Percentiles rank a stretch among this genome's conserved stretches.
Evolutionary conservation across 2,329 filamentous ascomycete genomes (phyloP).

Genomic region (Aspergillus carbonarius): DNA sequence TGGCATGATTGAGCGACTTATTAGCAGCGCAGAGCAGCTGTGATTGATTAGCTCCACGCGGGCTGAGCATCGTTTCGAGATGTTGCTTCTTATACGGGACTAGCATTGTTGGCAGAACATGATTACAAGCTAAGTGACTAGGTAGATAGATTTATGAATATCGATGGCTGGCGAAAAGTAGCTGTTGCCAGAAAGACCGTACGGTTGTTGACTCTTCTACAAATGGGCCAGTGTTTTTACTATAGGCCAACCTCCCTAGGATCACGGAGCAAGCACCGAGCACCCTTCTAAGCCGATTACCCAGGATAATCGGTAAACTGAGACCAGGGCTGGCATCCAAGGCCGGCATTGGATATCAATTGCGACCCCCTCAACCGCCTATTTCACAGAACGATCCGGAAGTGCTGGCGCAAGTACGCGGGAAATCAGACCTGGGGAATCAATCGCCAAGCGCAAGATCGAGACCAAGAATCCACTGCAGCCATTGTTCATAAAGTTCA

Average conservation of each 20-base stretch:
- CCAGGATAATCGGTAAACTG: neutral
- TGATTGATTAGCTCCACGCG: neutral
- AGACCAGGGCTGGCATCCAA: neutral
- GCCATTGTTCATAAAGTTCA: neutral
- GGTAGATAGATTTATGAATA: neutral
- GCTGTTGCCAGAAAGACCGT: neutral
- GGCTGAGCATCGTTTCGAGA: neutral
- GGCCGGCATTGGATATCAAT: neutral
- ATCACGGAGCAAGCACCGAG: neutral
- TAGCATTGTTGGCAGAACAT: neutral
- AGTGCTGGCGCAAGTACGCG: neutral
- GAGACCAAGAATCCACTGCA: neutral
- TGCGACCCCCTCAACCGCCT: neutral
- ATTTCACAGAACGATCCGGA: neutral
- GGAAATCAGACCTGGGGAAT: neutral
- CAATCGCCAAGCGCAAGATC: neutral
- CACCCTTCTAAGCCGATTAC: neutral
- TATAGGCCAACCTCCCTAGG: neutral
- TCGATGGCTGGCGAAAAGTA: neutral
- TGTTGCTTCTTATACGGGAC: neutral
- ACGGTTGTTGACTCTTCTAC: neutral
- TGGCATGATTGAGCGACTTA: constrained; percentile 30
- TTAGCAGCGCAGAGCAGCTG: constrained; percentile 34
- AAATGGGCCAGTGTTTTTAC: neutral
- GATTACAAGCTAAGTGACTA: neutral